Evolutionary conservation across 2,329 filamentous ascomycete species (phyloP), one percentile per base, ranked within the genome.

Genomic region (Trichoderma sp.): DNA sequence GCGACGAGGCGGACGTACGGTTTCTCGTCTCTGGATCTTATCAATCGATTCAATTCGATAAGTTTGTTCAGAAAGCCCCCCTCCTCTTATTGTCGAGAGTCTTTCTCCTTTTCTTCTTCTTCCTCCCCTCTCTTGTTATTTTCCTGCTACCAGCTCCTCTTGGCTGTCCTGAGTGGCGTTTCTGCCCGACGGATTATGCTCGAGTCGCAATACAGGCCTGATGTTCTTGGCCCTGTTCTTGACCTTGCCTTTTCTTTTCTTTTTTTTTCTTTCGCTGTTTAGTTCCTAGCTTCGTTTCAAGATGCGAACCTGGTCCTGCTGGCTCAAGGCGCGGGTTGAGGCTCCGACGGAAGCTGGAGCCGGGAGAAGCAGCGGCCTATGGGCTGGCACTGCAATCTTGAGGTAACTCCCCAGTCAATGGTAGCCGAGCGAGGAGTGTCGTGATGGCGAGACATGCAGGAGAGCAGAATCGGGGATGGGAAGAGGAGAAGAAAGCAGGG

Each of bases 381-480:
- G 34, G 54, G 62, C 62, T 51, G 62, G 62, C 62, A 51, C 62
- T 64, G 54, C 54, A 26, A 44, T 45, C 45, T 58, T 64, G 62
- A 19, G 45, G 19, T 50, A 34, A 57, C 55, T 44, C 62, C 62
- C 61, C 61, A 57, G 62, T 64, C 62, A 52, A 58, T 59, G 55
- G 62, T 44, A 59, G 62, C 62, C 55, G 62, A 59, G 55, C 54
- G 45, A 64, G 62, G 52, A 44, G 47, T 47, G 45, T 58, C 52
- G 55, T 24, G 55, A 64, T 64, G 52, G 62, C 54, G 55, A 64
- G 62, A 64, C 62, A 64, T 64, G 44, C 62, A 64, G 62, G 55
- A 59, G 60, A 44, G 48, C 48, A 17, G 48, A 28, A 28, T 47
- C 56, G 56, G 24, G 43, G 56, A 34, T 59, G 44, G 24, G 26